A percentile compares a stretch with the other conserved stretches of the same genome.
Evolutionary conservation across 495 filamentous ascomycete species (phyloP).

Genomic region (Glonium stellatum): DNA sequence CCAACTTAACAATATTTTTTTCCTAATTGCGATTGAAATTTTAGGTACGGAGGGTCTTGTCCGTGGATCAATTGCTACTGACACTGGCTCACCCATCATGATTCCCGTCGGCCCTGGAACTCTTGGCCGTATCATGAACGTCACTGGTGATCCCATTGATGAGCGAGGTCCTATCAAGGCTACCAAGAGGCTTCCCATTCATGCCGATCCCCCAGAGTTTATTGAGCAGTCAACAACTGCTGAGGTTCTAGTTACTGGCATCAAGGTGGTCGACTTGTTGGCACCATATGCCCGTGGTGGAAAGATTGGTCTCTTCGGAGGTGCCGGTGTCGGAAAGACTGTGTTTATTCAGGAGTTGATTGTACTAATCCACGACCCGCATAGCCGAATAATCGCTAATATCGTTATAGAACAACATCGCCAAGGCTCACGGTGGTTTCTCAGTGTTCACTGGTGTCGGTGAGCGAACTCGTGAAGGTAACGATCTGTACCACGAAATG

Average conservation of each 20-base stretch:
- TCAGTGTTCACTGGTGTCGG: constrained; percentile 99
- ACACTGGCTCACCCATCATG: constrained; percentile 93
- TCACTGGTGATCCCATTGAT: constrained; percentile 99
- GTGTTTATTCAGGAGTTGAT: constrained; percentile 99
- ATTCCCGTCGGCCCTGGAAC: constrained; percentile 93
- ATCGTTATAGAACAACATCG: constrained; percentile 82
- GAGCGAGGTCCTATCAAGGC: constrained; percentile 97
- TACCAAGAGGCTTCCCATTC: constrained; percentile 78
- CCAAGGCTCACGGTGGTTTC: constrained; percentile 99
- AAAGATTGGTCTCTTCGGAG: constrained; percentile 99
- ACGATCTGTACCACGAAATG: constrained; percentile 99
- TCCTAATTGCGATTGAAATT: constrained; percentile 10
- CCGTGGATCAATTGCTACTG: constrained; percentile 74
- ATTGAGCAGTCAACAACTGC: constrained; percentile 90
- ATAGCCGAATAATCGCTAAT: constrained; percentile 4
- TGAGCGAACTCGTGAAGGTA: constrained; percentile 99
- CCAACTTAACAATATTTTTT: not conserved
- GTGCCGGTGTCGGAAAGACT: constrained; percentile 99
- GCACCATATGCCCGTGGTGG: constrained; percentile 99
- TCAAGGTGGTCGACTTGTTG: constrained; percentile 98
- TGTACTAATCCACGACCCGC: constrained; percentile 39
- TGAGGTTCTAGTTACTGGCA: constrained; percentile 96
- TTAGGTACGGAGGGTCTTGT: constrained; percentile 97
- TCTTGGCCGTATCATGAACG: constrained; percentile 99
- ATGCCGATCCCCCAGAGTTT: constrained; percentile 87